A percentile compares a stretch with the other conserved stretches of the same genome.
These are phyloP conservation scores for Trichomonascaceae sp. DNA, from an alignment of 1,139 yeast genomes.

Conservation along the genomic window DNA sequence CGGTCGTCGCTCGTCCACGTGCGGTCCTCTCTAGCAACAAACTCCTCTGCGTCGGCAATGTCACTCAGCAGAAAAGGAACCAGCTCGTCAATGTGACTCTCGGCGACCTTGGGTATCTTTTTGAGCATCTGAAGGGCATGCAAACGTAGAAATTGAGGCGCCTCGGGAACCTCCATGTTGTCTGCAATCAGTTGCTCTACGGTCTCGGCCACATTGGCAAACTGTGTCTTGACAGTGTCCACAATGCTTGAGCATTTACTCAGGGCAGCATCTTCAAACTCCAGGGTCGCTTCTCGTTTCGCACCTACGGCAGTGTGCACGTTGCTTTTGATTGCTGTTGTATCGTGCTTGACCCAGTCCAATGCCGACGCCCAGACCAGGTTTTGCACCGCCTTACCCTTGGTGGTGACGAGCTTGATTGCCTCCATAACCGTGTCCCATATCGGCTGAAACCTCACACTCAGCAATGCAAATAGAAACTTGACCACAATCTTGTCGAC, in stretches of 20 bases:
- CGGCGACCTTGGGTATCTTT: constrained; percentile 53
- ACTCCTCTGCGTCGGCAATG: constrained; percentile 22
- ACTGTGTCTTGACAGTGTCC: constrained; percentile 1
- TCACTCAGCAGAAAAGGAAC: constrained; percentile 33
- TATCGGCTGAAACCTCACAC: constrained; percentile 70
- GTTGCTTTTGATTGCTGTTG: background rate
- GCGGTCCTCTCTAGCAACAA: constrained; percentile 14
- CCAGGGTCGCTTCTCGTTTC: background rate
- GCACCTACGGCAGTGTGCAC: background rate
- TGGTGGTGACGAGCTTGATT: constrained; percentile 35
- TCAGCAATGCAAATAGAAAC: constrained; percentile 59
- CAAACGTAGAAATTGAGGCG: constrained; percentile 4
- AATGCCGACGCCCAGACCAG: constrained; percentile 46
- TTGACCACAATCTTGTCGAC: constrained; percentile 36
- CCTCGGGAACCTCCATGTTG: constrained; percentile 1
- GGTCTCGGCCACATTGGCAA: background rate
- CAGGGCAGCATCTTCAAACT: background rate
- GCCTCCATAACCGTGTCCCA: constrained; percentile 67
- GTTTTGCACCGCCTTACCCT: constrained; percentile 24
- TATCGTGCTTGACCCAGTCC: constrained; percentile 20
- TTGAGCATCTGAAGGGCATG: constrained; percentile 27
- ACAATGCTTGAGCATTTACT: constrained; percentile 2
- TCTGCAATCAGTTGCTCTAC: constrained; percentile 1
- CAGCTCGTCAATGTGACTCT: constrained; percentile 40
- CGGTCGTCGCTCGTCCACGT: constrained; percentile 54